These are phyloP conservation scores for Ogataea thermomethanolica DNA, from an alignment of 805 yeast species.

Conservation along the genomic window DNA sequence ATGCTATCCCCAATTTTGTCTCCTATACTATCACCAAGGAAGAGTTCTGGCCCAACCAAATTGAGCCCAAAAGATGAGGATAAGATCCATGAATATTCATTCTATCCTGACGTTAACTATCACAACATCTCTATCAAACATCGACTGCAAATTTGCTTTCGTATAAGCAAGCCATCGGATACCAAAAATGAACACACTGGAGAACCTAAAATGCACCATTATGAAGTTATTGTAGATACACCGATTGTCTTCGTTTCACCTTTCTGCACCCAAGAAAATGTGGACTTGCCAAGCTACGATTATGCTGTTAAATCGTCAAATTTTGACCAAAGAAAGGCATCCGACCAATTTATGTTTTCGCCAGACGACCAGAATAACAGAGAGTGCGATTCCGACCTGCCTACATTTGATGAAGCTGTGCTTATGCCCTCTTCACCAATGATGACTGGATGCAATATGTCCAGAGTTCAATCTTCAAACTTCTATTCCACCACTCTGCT, in stretches of 20 bases:
- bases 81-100: slow-evolving; percentile 22
- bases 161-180: slow-evolving; percentile 62
- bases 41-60: slow-evolving; percentile 12
- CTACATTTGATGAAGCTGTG: slow-evolving; percentile 67
- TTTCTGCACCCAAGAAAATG: slow-evolving; percentile 30
- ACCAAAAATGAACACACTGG: slow-evolving; percentile 29
- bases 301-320: slow-evolving; percentile 26
- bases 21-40: slow-evolving; percentile 18
- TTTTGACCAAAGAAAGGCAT: slow-evolving; percentile 13
- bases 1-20: slow-evolving; percentile 17
- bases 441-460: slow-evolving; percentile 34
- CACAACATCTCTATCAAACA: slow-evolving; percentile 62
- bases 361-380: slow-evolving; percentile 9
- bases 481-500: slow-evolving; percentile 27
- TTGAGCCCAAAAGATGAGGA: slow-evolving; percentile 18
- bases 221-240: slow-evolving; percentile 77
- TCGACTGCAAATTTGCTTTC: slow-evolving; percentile 63
- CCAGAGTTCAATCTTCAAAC: slow-evolving; percentile 32
- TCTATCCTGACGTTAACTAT: slow-evolving; percentile 63
- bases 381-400: slow-evolving; percentile 35
- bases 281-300: slow-evolving; percentile 40
- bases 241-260: slow-evolving; percentile 58
- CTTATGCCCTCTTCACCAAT: slow-evolving; percentile 45
- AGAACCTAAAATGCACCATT: slow-evolving; percentile 57
- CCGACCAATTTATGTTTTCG: slow-evolving; percentile 12